Conservation (phyloP, 2,329 filamentous ascomycete genomes). For the Ascochyta viciae-villosae region DNA sequence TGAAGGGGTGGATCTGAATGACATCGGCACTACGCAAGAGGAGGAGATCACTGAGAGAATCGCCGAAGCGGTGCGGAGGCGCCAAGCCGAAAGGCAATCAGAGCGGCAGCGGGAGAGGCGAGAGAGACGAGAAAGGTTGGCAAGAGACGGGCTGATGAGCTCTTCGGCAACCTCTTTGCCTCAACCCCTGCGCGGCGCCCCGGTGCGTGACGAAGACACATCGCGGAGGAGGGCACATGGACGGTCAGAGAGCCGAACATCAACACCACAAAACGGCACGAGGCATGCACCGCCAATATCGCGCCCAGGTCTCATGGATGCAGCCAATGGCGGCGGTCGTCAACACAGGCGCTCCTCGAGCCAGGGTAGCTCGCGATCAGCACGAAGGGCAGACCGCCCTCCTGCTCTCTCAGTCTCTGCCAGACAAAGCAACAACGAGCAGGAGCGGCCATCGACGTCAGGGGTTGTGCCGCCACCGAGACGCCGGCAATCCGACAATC, state of each 20-base stretch:
- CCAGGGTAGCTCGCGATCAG: conserved; percentile 53
- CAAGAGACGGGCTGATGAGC: conserved; percentile 49
- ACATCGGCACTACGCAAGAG: conserved; percentile 82
- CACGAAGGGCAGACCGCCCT: conserved; percentile 43
- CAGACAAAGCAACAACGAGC: conserved; percentile 64
- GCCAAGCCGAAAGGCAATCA: conserved; percentile 70
- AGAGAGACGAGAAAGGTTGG: conserved; percentile 43
- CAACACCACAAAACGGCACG: conserved; percentile 40
- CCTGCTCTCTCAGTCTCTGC: conserved; percentile 29
- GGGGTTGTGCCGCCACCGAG: conserved; percentile 31
- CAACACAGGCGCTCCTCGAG: conserved; percentile 55
- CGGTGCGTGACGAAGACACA: conserved; percentile 38
- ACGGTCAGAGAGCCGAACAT: conserved; percentile 45
- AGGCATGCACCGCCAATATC: conserved; percentile 56
- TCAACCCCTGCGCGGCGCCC: conserved; percentile 37
- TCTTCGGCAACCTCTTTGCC: conserved; percentile 32
- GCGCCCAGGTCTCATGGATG: conserved; percentile 55
- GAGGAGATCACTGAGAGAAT: conserved; percentile 91
- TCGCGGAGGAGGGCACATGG: conserved; percentile 41
- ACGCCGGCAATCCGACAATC: conserved; percentile 51
- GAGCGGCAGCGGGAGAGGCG: conserved; percentile 60
- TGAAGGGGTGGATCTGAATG: conserved; percentile 87
- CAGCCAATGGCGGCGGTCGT: conserved; percentile 43
- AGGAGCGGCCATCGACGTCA: conserved; percentile 43
- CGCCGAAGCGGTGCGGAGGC: conserved; percentile 82